These are phyloP conservation scores for Fusarium sp. DNA, from an alignment of 2,329 filamentous ascomycete species.

Conservation along the genomic window DNA sequence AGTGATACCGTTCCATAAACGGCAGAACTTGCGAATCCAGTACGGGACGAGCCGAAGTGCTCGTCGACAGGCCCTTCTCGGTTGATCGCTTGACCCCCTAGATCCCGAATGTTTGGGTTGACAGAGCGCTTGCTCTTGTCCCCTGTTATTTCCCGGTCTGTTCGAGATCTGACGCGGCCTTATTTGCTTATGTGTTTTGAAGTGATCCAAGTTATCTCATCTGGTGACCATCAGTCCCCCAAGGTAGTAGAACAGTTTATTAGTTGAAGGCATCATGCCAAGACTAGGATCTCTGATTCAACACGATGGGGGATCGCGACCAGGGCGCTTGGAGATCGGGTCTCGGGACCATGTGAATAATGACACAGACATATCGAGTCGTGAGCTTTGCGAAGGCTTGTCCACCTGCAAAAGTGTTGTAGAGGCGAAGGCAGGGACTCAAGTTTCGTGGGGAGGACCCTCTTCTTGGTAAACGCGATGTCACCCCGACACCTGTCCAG, in stretches of 20 bases:
- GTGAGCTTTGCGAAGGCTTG: conserved; percentile 21
- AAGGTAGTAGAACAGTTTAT: conserved; percentile 6
- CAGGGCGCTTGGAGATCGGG: conserved; percentile 30
- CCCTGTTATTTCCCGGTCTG: conserved; percentile 22
- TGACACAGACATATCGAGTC: conserved; percentile 34
- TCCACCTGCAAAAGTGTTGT: conserved; percentile 17
- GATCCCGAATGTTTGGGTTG: conserved; percentile 33
- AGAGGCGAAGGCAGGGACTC: conserved; percentile 6
- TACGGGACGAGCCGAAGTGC: conserved; percentile 42
- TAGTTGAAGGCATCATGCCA: conserved; percentile 3
- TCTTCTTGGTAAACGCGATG: conserved; percentile 35
- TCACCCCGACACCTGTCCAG: conserved; percentile 35
- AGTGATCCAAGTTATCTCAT: background rate
- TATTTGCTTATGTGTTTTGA: conserved; percentile 8
- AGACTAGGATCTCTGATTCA: conserved; percentile 23
- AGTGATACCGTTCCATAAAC: conserved; percentile 23
- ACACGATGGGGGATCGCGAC: conserved; percentile 24
- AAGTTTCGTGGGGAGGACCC: conserved; percentile 31
- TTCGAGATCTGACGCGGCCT: conserved; percentile 16
- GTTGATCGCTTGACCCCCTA: conserved; percentile 28
- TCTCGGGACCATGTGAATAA: conserved; percentile 27
- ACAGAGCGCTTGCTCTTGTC: conserved; percentile 20
- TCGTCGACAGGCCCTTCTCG: conserved; percentile 27
- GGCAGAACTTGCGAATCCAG: conserved; percentile 40
- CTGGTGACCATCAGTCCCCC: background rate